These are phyloP conservation scores for Trametes cingulata DNA, from an alignment of 768 basidiomycete species.

Conservation along the genomic window DNA sequence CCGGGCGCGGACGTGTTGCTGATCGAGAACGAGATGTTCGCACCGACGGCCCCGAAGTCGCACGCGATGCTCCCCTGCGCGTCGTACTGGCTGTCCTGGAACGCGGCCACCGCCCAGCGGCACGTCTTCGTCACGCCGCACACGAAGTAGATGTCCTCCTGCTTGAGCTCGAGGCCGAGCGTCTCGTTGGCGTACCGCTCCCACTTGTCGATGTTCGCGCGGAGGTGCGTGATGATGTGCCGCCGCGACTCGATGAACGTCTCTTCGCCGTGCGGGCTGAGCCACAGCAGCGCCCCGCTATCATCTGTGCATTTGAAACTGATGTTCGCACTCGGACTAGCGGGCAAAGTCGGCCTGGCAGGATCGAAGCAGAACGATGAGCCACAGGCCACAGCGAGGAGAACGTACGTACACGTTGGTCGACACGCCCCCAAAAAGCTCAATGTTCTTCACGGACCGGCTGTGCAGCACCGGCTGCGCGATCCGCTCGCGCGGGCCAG, in stretches of 20 bases:
- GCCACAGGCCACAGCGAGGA: too few relatives aligned
- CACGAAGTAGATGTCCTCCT: conserved; percentile 18
- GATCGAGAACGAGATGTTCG: conserved; percentile 4
- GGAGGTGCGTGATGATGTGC: conserved; percentile 13
- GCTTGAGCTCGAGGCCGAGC: conserved; percentile 3
- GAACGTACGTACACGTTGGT: too few relatives aligned
- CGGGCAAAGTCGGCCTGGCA: not conserved
- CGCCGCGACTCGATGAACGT: conserved; percentile 7
- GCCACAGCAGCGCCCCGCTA: conserved; percentile 13
- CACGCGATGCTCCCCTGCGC: conserved; percentile 2
- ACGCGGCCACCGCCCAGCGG: conserved; percentile 18
- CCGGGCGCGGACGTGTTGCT: not conserved
- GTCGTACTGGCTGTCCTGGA: not conserved
- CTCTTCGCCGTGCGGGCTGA: not conserved
- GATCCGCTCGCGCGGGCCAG: conserved; percentile 1
- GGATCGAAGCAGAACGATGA: too few relatives aligned
- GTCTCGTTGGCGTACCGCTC: not conserved
- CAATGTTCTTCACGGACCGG: not conserved
- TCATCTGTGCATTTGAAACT: conserved; percentile 10
- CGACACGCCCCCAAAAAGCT: too few relatives aligned
- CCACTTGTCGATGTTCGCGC: conserved; percentile 14
- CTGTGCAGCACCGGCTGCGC: conserved; percentile 4
- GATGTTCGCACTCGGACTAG: not conserved
- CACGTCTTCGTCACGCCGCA: conserved; percentile 19
- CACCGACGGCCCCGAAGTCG: conserved; percentile 1